Evolutionary conservation across 345 rosid species (phyloP), one percentile per base, ranked within the genome.

Genomic region (Salix viminalis): DNA sequence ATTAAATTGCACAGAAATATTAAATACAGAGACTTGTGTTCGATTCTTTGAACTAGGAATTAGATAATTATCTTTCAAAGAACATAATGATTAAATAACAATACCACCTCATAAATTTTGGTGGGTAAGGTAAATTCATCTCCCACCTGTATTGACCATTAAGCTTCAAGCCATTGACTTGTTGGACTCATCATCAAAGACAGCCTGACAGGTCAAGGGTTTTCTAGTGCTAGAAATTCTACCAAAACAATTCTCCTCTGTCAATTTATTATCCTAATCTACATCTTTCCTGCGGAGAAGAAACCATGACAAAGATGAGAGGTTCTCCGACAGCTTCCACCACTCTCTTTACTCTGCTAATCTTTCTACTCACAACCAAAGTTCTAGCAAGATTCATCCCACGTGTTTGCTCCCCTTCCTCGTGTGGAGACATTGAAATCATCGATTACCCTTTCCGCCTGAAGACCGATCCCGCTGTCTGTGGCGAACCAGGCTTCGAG

Each of bases 391-490:
- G 85, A 77, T 30, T 21, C 67, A 39, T 50, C 74, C 76, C 72
- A 39, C 65, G 56, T n/a, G 19, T 6, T 4, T 86, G 89, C 76
- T 48, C 48, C 46, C 50, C 82, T 23, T 83, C 87, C 34, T 80
- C 86, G 2, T 84, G 89, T 34, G 89, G 89, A 24, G 80, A 84
- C 12, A 66, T 84, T 69, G 79, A 56, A 2, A 48, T 67, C 37
- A 87, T 87, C 86, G 70, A 64, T 34, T 75, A 72, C 83, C 89
- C 86, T 7, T 87, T 84, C 48, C 83, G 85, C 42, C 81, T 84
- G 32, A 39, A 14, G 34, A 65, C 70, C 65, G 84, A 84, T 67
- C 86, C 86, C 34, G 3, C 10, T 0, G 41, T 9, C 34, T 83
- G 84, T 69, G 87, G 86, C 13, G 80, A 83, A 21, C 2, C 32